These are phyloP conservation scores for Pouteria campechiana DNA, from an alignment of 179 eudicot genomes.

Conservation along the genomic window DNA sequence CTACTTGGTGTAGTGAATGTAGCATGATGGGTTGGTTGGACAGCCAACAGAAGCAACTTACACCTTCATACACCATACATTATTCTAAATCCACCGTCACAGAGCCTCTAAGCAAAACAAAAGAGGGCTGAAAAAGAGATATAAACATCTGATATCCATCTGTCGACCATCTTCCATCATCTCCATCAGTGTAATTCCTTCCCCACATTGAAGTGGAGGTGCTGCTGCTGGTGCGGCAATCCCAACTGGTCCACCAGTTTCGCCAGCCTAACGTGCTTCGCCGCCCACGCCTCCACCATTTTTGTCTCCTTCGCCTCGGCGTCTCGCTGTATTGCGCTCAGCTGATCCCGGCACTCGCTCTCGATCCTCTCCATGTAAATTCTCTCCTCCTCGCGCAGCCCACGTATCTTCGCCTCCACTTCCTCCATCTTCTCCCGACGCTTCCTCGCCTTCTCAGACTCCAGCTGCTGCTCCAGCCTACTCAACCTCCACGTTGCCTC, in stretches of 20 bases:
- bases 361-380: slow-evolving; percentile 40
- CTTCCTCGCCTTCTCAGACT: slow-evolving; percentile 41
- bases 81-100: too few species aligned
- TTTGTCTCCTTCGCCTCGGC: slow-evolving; percentile 64
- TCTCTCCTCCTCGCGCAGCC: slow-evolving; percentile 48
- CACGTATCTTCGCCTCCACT: slow-evolving; percentile 41
- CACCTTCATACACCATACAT: too few species aligned
- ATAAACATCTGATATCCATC: too few species aligned
- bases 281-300: slow-evolving; percentile 19
- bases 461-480: slow-evolving; percentile 63
- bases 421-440: slow-evolving; percentile 59
- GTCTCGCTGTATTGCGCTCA: slow-evolving; percentile 45
- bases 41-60: too few species aligned
- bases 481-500: slow-evolving; percentile 69
- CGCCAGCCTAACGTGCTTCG: slow-evolving; percentile 11
- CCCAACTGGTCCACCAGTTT: slow-evolving; percentile 16
- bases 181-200: too few species aligned
- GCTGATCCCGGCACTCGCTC: slow-evolving; percentile 52
- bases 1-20: too few species aligned
- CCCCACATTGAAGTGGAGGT: too few species aligned
- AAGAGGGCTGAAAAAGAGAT: too few species aligned
- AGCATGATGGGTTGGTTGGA: too few species aligned
- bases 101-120: too few species aligned
- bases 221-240: too few species aligned
- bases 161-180: too few species aligned